Percentiles rank a stretch among this genome's conserved stretches.
Conservation (phyloP, 805 yeast genomes). For the Spathaspora gorwiae region DNA sequence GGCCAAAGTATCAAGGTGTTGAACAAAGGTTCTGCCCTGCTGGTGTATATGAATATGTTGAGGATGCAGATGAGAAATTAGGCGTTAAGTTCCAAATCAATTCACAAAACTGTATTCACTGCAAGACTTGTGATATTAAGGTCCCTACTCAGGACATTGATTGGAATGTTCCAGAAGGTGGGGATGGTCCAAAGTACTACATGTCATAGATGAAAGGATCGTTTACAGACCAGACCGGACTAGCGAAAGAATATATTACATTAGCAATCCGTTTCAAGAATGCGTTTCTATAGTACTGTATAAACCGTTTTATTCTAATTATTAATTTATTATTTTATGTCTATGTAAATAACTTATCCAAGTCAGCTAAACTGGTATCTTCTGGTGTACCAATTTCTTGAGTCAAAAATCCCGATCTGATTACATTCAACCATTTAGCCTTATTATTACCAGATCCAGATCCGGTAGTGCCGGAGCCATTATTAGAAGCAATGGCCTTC, state of each 20-base stretch:
- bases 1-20: slow-evolving; percentile 77
- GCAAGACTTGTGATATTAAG: slow-evolving; percentile 97
- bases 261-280: too few relatives aligned
- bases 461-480: slow-evolving; percentile 16
- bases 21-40: slow-evolving; percentile 97
- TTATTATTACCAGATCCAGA: slow-evolving; percentile 27
- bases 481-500: slow-evolving; percentile 37
- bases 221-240: too few relatives aligned
- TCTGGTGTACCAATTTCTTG: slow-evolving; percentile 80
- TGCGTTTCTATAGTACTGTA: too few relatives aligned
- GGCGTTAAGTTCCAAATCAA: slow-evolving; percentile 90
- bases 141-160: slow-evolving; percentile 90
- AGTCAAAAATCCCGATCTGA: slow-evolving; percentile 70
- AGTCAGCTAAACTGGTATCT: slow-evolving; percentile 67
- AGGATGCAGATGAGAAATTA: slow-evolving; percentile 50
- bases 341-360: slow-evolving; percentile 37
- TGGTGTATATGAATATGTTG: slow-evolving; percentile 92
- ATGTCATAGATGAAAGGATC: slow-evolving; percentile 47
- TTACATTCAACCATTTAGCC: slow-evolving; percentile 63
- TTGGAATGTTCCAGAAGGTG: slow-evolving; percentile 99
- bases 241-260: too few relatives aligned
- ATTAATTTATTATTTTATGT: background rate
- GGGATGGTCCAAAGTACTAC: slow-evolving; percentile 95
- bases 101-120: slow-evolving; percentile 95
- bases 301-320: too few relatives aligned